Evolutionary conservation across 441 rosid species (phyloP), one percentile per base, ranked within the genome.

Genomic region (Populus hybrid): DNA sequence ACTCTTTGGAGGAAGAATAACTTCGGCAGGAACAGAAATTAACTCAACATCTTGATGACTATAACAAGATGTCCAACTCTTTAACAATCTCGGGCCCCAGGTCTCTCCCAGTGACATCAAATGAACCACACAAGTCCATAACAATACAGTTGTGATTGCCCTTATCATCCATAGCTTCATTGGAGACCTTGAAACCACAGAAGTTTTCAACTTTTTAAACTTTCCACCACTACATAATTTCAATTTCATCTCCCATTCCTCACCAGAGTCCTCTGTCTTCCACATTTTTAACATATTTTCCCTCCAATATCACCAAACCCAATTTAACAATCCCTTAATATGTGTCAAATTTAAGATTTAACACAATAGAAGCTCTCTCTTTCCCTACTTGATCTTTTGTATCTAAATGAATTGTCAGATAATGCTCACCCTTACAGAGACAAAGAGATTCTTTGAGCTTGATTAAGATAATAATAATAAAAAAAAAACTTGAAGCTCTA

Each of bases 61-160:
- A 75, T 88, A 87, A 86, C 98, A 94, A 77, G 92, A 85, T 80
- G 98, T 95, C 94, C 94, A 92, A 8, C 93, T 91, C 82, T 87
- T 94, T 75, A 93, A 84, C 35, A 92, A 81, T 72, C 88, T 83
- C 2, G 97, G 97, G 5, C 97, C 95, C 99, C 99, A 92, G 63
- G 88, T 83, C 82, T 90, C 95, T 4, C 97, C 95, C 71, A 94
- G 9, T 42, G 98, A 90, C 73, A 92, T 87, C 84, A 93, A 81
- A 78, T 94, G 99, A 74, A 93, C 92, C 57, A 92, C 78, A 76
- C 97, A 94, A 50, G 94, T 94, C 99, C 99, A 93, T 1, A 94
- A 83, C 84, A 93, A 81, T 78, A 91, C 85, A 35, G 95, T 85
- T 0, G 97, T 90, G 69, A 94, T 81, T 79, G 95, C 97, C n/a